Conservation (phyloP, 164 flowering plant species). For the Cinnamomum micranthum region DNA sequence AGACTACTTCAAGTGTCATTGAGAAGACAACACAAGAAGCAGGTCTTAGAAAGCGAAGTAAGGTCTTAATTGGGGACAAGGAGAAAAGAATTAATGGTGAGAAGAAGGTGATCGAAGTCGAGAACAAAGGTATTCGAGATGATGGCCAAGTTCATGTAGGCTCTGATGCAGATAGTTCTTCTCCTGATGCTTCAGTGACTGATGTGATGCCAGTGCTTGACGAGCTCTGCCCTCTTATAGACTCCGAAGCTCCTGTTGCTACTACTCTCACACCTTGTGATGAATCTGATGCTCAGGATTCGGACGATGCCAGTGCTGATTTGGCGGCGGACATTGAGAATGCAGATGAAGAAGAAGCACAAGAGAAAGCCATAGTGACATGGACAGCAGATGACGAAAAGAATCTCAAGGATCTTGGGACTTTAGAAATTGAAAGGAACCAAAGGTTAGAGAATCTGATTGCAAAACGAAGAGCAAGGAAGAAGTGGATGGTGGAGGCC, state of each 20-base stretch:
- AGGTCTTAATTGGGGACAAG: constrained; percentile 23
- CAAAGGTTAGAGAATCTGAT: constrained; percentile 78
- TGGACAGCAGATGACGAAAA: constrained; percentile 95
- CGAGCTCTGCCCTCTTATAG: constrained; percentile 88
- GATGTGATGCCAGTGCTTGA: constrained; percentile 89
- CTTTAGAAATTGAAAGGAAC: constrained; percentile 80
- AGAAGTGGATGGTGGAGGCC: constrained; percentile 38
- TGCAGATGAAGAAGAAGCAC: constrained; percentile 25
- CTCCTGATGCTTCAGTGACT: constrained; percentile 92
- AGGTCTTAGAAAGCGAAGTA: constrained; percentile 10
- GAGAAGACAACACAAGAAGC: constrained; percentile 11
- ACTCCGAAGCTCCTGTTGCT: constrained; percentile 43
- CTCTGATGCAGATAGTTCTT: constrained; percentile 72
- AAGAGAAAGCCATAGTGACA: constrained; percentile 44
- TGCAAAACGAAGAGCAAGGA: constrained; percentile 67
- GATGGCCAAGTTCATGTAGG: neutral
- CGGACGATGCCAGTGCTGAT: constrained; percentile 34
- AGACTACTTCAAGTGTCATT: constrained; percentile 27
- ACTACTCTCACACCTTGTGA: constrained; percentile 27
- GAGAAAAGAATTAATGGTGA: constrained; percentile 24
- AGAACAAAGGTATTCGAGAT: constrained; percentile 15
- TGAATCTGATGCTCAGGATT: constrained; percentile 28
- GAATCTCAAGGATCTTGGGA: constrained; percentile 82
- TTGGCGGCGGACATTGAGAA: constrained; percentile 45
- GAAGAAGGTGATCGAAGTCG: constrained; percentile 15